Base-by-base conservation (phyloP, 1,284 basidiomycete species). In the Xerocomus amazonicus region DNA sequence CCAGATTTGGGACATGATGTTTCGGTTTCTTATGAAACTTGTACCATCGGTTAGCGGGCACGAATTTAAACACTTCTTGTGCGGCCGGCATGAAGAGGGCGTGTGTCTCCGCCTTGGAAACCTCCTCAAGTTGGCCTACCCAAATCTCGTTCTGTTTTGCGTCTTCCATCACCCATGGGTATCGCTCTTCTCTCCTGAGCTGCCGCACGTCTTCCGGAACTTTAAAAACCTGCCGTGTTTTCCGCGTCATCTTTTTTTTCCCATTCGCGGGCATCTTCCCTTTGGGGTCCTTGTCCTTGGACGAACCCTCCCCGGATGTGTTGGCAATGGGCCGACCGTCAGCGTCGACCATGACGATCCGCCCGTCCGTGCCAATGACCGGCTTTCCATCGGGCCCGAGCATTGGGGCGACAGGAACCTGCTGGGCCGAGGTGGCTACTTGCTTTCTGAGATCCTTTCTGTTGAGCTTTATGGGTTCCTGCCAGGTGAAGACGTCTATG, bases 151-250 rank as follows among this genome's bases (percentile, higher is more conserved):
- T 70, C 47, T 80, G 77, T 38, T 66, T 63, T 41, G 76, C 79
- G 63, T 92, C 90, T 71, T 94, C 91, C 70, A 93, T 79, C 39
- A 94, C 83, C 92, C 91, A 94, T 2, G 92, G 91, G 66, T 87
- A 88, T 56, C 87, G 75, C 69, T 94, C 92, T 71, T 94, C 90
- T 60, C 78, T 79, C 62, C 86, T 74, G 58, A 92, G 73, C 70
- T 84, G 79, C 47, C 85, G 72, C 41, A 78, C 71, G 23, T 84
- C 80, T 42, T 88, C 84, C 0, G 82, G 76, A 4, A 86, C 81
- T 48, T 83, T 77, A 67, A 84, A 90, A 27, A 92, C 87, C 72
- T 93, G 90, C 52, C 78, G 76, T 32, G 88, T 92, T 74, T 92
- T 92, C 72, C 90, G 88, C 75, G 89, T 83, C 58, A 90, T 88